Evolutionary conservation across 75 land plant genomes (phyloP).

Genomic region (Pinus albicaulis): DNA sequence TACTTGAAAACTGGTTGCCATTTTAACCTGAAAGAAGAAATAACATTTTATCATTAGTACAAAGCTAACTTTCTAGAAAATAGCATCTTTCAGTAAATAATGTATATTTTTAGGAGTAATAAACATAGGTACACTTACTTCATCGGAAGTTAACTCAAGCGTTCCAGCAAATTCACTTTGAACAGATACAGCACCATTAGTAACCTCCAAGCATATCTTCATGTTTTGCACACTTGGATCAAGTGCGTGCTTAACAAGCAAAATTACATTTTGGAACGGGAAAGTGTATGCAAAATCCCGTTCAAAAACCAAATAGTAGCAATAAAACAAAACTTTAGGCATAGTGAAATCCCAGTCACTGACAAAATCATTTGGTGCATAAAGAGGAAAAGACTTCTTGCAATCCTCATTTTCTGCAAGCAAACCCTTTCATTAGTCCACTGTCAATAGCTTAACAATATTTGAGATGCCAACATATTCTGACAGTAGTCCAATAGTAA

Average conservation of each 20-base stretch:
- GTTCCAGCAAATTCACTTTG: conserved; percentile 19
- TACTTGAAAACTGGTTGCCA: conserved; percentile 49
- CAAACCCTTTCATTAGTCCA: not conserved
- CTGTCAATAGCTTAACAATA: not conserved
- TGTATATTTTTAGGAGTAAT: not conserved
- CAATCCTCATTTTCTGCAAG: conserved; percentile 3
- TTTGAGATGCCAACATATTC: not conserved
- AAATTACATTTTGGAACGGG: conserved; percentile 14
- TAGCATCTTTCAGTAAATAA: not conserved
- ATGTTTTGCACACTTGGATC: conserved; percentile 15
- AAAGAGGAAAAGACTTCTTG: conserved; percentile 11
- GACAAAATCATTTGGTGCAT: conserved; percentile 8
- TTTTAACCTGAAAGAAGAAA: conserved; percentile 28
- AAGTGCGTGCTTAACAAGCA: conserved; percentile 23
- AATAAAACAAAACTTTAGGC: conserved; percentile 9
- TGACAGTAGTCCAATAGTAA: not conserved
- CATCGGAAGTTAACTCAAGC: conserved; percentile 16
- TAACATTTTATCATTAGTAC: not conserved
- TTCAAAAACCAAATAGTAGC: conserved; percentile 8
- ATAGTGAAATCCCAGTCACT: not conserved
- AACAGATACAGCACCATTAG: conserved; percentile 22
- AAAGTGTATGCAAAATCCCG: conserved; percentile 13
- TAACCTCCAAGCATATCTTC: conserved; percentile 17
- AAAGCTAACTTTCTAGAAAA: not conserved
- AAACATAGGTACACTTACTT: conserved; percentile 12